phyloP scores from a whole-genome alignment of 805 yeast species.

The Pichia phayaonensis region DNA sequence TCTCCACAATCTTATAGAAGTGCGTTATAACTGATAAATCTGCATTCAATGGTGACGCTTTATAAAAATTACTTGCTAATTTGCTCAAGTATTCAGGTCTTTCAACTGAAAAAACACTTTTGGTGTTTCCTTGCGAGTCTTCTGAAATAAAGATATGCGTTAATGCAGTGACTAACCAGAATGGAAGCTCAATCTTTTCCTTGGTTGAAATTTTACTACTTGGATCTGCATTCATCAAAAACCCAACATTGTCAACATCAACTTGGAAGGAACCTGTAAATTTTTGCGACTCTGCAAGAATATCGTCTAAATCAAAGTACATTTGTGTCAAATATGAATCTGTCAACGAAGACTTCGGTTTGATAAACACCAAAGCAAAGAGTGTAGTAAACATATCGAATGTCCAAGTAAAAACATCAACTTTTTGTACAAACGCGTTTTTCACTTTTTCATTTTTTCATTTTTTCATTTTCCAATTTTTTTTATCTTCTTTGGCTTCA shows the following conservation, averaged over 20 bases:
- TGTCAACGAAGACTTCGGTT: background rate
- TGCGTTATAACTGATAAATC: conserved; percentile 14
- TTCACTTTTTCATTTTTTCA: too few species aligned
- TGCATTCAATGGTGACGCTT: conserved; percentile 40
- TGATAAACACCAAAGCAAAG: background rate
- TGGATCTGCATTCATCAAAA: conserved; percentile 71
- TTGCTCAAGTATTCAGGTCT: conserved; percentile 61
- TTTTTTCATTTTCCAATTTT: too few species aligned
- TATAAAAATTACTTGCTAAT: conserved; percentile 73
- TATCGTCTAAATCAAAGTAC: conserved; percentile 74
- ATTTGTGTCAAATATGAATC: background rate
- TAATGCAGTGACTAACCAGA: conserved; percentile 62
- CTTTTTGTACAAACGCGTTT: too few species aligned
- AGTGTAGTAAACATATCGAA: background rate
- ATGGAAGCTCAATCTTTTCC: conserved; percentile 68
- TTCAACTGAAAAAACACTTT: conserved; percentile 50
- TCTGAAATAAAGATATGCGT: background rate
- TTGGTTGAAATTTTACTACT: conserved; percentile 44
- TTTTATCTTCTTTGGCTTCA: too few species aligned
- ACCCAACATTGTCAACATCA: conserved; percentile 58
- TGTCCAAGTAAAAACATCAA: too few species aligned
- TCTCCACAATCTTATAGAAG: conserved; percentile 61
- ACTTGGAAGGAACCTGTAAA: conserved; percentile 5
- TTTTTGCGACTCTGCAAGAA: conserved; percentile 53
- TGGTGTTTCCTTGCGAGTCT: conserved; percentile 1